A percentile compares a stretch with the other conserved stretches of the same genome.
These are phyloP conservation scores for Tolypocladium ovalisporum DNA, from an alignment of 2,329 filamentous ascomycete genomes.

Conservation along the genomic window DNA sequence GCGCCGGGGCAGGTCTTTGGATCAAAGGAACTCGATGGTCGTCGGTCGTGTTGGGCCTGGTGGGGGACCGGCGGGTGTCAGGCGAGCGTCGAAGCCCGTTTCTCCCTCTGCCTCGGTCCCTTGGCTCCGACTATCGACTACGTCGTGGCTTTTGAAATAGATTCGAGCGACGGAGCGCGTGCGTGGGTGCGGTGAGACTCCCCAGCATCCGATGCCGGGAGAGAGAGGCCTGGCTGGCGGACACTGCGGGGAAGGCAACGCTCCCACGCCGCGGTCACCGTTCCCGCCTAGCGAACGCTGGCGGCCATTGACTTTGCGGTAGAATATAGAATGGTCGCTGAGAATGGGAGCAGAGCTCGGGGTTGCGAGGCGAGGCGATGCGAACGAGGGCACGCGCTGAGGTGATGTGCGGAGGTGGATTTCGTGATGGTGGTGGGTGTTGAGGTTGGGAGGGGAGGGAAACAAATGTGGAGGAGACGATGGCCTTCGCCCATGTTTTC, in stretches of 20 bases:
- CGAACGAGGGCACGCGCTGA: neutral
- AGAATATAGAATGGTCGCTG: conserved; percentile 6
- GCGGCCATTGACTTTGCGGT: conserved; percentile 42
- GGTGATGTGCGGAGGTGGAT: conserved; percentile 2
- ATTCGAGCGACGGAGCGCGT: neutral
- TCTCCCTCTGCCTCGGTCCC: neutral
- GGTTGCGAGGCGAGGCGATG: neutral
- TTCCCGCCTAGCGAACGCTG: conserved; percentile 41
- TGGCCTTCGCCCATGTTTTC: conserved; percentile 1
- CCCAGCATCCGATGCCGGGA: conserved; percentile 11
- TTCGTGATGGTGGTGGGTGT: neutral
- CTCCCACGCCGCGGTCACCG: conserved; percentile 47
- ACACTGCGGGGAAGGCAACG: conserved; percentile 42
- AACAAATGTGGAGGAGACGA: conserved; percentile 1
- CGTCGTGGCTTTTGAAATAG: neutral
- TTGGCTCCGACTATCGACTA: neutral
- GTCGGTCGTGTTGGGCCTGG: neutral
- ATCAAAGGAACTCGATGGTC: neutral
- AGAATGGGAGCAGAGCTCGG: neutral
- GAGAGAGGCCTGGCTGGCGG: conserved; percentile 18
- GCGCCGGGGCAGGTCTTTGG: neutral
- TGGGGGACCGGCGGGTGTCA: neutral
- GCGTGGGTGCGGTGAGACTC: neutral
- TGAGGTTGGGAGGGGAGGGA: neutral
- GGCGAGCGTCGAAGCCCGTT: neutral